Conservation (phyloP, 1,139 yeast species). For the Pneumocystis sp. region DNA sequence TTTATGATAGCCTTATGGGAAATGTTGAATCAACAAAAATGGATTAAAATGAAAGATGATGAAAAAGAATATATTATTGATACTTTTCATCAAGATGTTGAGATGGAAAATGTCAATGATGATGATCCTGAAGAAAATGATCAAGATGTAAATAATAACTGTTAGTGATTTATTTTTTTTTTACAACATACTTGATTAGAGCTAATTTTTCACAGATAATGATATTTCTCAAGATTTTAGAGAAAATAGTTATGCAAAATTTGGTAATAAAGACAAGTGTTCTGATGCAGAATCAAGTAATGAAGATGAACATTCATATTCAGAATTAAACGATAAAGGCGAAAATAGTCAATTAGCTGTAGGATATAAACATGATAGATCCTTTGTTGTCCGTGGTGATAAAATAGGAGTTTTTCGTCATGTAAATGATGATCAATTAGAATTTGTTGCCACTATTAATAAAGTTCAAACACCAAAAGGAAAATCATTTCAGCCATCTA, state of each 20-base stretch:
- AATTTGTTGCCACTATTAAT: constrained; percentile 53
- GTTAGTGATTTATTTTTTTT: background rate
- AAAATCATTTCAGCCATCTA: constrained; percentile 41
- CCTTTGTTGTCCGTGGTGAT: constrained; percentile 67
- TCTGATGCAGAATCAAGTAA: constrained; percentile 8
- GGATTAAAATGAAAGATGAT: constrained; percentile 30
- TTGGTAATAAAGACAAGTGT: background rate
- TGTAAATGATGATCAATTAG: constrained; percentile 34
- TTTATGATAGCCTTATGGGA: constrained; percentile 52
- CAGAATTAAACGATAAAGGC: constrained; percentile 19
- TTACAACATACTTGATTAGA: background rate
- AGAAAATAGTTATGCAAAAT: constrained; percentile 6
- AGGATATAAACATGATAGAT: constrained; percentile 53
- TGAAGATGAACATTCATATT: constrained; percentile 1
- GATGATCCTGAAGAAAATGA: constrained; percentile 24
- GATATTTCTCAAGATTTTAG: constrained; percentile 1
- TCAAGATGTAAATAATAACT: constrained; percentile 19
- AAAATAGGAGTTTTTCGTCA: constrained; percentile 67
- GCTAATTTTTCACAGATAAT: background rate
- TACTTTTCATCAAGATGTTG: constrained; percentile 29
- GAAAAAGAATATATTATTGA: constrained; percentile 39
- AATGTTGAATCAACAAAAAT: constrained; percentile 35
- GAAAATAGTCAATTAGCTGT: constrained; percentile 53
- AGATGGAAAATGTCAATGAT: constrained; percentile 27
- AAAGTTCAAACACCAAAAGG: constrained; percentile 43